Evolutionary conservation across 495 filamentous ascomycete species (phyloP), one percentile per base, ranked within the genome.

Genomic region (Staphylotrichum longicolle): DNA sequence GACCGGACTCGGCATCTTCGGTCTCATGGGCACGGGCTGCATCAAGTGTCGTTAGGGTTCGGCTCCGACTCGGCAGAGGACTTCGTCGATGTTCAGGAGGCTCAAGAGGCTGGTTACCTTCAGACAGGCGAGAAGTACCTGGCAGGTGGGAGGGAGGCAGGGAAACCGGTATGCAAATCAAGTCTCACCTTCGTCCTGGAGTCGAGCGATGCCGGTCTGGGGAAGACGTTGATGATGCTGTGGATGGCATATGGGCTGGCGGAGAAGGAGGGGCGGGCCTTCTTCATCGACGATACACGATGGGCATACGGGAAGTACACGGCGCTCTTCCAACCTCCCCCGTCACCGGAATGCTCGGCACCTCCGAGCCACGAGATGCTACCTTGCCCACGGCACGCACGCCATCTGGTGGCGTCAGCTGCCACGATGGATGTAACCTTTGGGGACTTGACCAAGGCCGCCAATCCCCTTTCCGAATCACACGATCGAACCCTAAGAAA

Each of bases 201-300:
- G 66, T 82, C 86, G 11, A 61, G 72, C 6, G 85, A 89, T 60
- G 86, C 85, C 4, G 88, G 88, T 11, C 70, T 93, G 4, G 89
- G 89, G 7, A 84, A 80, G 41, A 82, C 86, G 1, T 68, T 93
- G 60, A 78, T 93, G 78, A 80, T 86, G 69, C 63, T 92, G 41
- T 93, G 89, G 88, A 86, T 83, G 62, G 85, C 89, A 30, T 92
- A 91, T 63, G 89, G 88, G 10, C 72, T 92, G 41, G 88, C 89
- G 5, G 74, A 84, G 66, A 79, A 83, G 54, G 88, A 93, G 68
- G 81, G 78, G 9, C 73, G 89, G 27, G 79, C 82, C 1, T 93
- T 92, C 67, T 91, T 91, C 72, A 74, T 92, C 63, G 86, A 92
- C 65, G 89, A 91, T 68, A 83, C 84, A 6, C 78, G 84, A 60